Conservation (phyloP, 2,329 filamentous ascomycete genomes). For the Lachnellula hyalina region DNA sequence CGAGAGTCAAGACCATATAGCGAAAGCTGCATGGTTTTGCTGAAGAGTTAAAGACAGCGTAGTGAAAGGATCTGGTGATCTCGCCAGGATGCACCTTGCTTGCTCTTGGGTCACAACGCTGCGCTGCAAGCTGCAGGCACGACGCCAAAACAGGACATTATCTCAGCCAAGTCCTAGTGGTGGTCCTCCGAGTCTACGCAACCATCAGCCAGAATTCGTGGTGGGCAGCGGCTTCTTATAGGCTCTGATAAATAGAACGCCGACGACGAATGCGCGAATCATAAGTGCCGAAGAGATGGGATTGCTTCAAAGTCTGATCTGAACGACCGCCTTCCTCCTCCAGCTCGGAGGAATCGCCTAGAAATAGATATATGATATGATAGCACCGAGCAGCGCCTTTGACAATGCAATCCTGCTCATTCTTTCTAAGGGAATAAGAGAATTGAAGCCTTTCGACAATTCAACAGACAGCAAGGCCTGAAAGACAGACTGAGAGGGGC, state of each 20-base stretch:
- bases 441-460: too few species aligned
- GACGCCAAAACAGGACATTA: background rate
- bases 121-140: background rate
- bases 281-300: background rate
- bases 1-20: too few species aligned
- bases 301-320: background rate
- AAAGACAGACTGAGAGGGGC: too few species aligned
- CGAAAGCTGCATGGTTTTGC: background rate
- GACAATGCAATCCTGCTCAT: too few species aligned
- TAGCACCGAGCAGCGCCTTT: too few species aligned
- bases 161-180: background rate
- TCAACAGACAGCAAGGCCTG: too few species aligned
- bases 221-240: background rate
- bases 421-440: too few species aligned
- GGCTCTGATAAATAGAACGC: background rate
- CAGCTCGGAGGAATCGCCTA: background rate
- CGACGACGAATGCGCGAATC: background rate
- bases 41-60: background rate
- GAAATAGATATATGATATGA: too few species aligned
- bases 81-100: background rate
- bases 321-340: background rate
- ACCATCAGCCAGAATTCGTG: background rate
- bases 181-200: background rate
- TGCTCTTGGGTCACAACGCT: background rate
- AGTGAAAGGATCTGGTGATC: background rate